Conservation (phyloP, 768 basidiomycete species). For the Chlorophyllum brunneum region DNA sequence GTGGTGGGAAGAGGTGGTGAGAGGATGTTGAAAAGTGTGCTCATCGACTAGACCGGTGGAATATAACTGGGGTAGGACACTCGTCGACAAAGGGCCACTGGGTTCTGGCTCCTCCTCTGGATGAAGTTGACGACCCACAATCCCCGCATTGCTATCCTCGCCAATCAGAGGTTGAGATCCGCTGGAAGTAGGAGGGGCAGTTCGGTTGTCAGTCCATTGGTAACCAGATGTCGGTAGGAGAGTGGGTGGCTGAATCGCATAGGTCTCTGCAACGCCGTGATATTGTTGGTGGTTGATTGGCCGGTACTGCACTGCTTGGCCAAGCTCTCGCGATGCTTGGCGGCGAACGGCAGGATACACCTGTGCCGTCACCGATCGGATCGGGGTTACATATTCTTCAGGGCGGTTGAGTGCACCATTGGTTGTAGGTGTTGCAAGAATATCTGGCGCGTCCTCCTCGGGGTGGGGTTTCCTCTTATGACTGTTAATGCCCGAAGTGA, state of each 20-base stretch:
- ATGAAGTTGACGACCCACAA: not conserved
- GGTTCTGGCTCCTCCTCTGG: conserved; percentile 23
- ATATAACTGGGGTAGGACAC: conserved; percentile 71
- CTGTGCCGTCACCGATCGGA: conserved; percentile 1
- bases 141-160: not conserved
- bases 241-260: conserved; percentile 13
- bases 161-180: not conserved
- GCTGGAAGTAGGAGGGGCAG: conserved; percentile 6
- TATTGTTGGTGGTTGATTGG: not conserved
- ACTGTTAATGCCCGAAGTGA: conserved; percentile 27
- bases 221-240: conserved; percentile 16
- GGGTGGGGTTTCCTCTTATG: conserved; percentile 58
- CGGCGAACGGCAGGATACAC: conserved; percentile 4
- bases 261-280: not conserved
- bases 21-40: conserved; percentile 15
- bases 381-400: conserved; percentile 10
- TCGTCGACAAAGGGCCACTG: conserved; percentile 57
- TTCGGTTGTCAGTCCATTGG: conserved; percentile 10
- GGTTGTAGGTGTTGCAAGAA: not conserved
- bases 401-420: conserved; percentile 8
- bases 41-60: conserved; percentile 67
- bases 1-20: conserved; percentile 15
- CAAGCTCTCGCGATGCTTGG: not conserved
- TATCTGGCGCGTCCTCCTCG: not conserved
- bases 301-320: not conserved